phyloP scores from a whole-genome alignment of 2,329 filamentous ascomycete genomes.

The Amesomyces nigricolor region DNA sequence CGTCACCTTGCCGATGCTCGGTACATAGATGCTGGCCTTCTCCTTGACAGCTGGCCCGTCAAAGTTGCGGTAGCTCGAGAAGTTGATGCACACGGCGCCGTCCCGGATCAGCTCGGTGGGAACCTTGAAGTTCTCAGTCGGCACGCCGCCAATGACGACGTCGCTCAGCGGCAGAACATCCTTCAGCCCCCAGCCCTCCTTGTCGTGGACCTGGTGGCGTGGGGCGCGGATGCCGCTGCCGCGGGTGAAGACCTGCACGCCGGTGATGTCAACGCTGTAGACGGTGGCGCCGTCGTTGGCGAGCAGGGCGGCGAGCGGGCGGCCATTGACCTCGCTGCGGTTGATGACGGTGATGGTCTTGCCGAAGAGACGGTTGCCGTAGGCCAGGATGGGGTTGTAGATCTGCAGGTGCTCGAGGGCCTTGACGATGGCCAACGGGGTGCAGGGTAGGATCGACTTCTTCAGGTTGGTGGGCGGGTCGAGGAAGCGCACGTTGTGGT shows the following conservation, averaged over 20 bases:
- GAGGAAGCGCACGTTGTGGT: constrained; percentile 93
- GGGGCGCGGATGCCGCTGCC: constrained; percentile 80
- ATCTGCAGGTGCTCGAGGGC: constrained; percentile 93
- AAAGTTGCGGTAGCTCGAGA: constrained; percentile 94
- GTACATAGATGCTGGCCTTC: constrained; percentile 94
- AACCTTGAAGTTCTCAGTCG: constrained; percentile 82
- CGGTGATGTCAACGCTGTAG: constrained; percentile 88
- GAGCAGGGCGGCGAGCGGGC: constrained; percentile 83
- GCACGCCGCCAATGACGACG: constrained; percentile 91
- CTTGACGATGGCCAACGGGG: constrained; percentile 92
- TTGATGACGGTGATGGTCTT: constrained; percentile 96
- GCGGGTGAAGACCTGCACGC: constrained; percentile 86
- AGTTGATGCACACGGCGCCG: constrained; percentile 97
- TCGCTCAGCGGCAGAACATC: constrained; percentile 83
- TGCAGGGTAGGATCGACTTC: constrained; percentile 93
- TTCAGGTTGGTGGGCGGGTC: constrained; percentile 70
- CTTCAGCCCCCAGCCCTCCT: constrained; percentile 71
- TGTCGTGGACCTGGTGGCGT: constrained; percentile 80
- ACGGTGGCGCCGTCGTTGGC: constrained; percentile 95
- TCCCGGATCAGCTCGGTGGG: constrained; percentile 76
- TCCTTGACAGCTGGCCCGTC: constrained; percentile 79
- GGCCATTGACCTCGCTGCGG: constrained; percentile 88
- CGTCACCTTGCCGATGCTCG: constrained; percentile 95
- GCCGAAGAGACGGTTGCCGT: constrained; percentile 88
- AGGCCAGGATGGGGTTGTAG: constrained; percentile 90